Conservation (phyloP, 495 filamentous ascomycete genomes). For the Penicillium herquei region DNA sequence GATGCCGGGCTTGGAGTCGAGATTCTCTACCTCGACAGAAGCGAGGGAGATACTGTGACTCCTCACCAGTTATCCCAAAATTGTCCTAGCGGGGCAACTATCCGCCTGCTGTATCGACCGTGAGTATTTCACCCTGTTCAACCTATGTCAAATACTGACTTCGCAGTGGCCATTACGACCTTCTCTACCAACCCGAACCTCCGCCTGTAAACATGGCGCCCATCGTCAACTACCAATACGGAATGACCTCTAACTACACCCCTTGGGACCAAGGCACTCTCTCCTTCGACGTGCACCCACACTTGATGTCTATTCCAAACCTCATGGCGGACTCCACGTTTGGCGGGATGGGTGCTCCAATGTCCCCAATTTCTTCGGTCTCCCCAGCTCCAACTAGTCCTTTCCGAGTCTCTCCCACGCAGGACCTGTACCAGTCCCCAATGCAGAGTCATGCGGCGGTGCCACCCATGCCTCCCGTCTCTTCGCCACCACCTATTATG, state of each 20-base stretch:
- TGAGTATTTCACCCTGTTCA: conserved; percentile 38
- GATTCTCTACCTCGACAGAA: conserved; percentile 89
- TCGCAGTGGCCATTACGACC: conserved; percentile 83
- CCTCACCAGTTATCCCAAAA: conserved; percentile 64
- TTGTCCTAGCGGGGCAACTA: conserved; percentile 52
- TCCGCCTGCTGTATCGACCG: conserved; percentile 69
- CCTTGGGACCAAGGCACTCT: conserved; percentile 44
- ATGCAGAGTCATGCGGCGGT: conserved; percentile 32
- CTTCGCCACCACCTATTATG: conserved; percentile 31
- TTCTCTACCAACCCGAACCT: conserved; percentile 70
- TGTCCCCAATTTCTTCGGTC: conserved; percentile 38
- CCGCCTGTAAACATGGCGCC: conserved; percentile 51
- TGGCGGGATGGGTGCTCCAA: conserved; percentile 31
- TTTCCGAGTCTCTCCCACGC: conserved; percentile 42
- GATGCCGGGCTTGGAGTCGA: conserved; percentile 73
- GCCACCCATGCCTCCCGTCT: conserved; percentile 27
- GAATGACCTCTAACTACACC: conserved; percentile 43
- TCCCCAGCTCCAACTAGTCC: conserved; percentile 46
- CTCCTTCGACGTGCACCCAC: conserved; percentile 50
- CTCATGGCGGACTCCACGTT: conserved; percentile 45
- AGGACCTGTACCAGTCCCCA: conserved; percentile 40
- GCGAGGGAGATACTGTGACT: conserved; percentile 75
- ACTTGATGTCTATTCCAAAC: conserved; percentile 49
- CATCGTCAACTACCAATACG: conserved; percentile 44
- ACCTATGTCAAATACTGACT: conserved; percentile 8